A percentile compares a stretch with the other conserved stretches of the same genome.
phyloP scores from a whole-genome alignment of 1,284 basidiomycete genomes.

The Ceraceosorus bombacis region DNA sequence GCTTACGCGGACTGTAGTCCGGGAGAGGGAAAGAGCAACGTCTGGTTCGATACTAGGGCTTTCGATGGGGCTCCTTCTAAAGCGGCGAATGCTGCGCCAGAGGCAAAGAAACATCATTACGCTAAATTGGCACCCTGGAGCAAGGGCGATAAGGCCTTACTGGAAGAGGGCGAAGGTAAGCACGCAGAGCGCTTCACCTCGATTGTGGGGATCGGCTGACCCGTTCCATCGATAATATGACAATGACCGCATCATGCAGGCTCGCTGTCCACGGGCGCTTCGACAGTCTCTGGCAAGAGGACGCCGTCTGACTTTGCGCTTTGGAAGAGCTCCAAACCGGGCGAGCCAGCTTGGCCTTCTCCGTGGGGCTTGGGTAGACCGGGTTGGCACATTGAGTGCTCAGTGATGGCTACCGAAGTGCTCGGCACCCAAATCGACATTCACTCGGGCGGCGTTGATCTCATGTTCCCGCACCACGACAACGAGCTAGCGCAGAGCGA shows the following conservation, averaged over 20 bases:
- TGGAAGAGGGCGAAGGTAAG: constrained; percentile 87
- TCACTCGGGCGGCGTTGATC: constrained; percentile 91
- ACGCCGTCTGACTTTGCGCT: constrained; percentile 77
- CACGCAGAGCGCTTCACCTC: not conserved
- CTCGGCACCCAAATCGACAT: constrained; percentile 92
- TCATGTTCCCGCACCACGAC: constrained; percentile 98
- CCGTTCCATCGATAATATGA: constrained; percentile 9
- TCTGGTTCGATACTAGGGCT: constrained; percentile 86
- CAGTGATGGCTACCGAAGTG: constrained; percentile 92
- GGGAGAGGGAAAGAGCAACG: constrained; percentile 49
- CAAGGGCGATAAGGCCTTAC: constrained; percentile 79
- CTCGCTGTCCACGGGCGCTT: constrained; percentile 51
- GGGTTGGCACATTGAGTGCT: constrained; percentile 99
- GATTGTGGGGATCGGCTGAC: not conserved
- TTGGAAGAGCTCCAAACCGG: constrained; percentile 95
- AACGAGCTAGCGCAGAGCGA: constrained; percentile 98
- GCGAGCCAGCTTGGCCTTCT: constrained; percentile 95
- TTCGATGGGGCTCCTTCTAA: constrained; percentile 62
- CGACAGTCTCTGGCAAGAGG: constrained; percentile 57
- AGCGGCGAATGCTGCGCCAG: constrained; percentile 25
- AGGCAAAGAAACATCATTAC: constrained; percentile 58
- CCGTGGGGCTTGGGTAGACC: constrained; percentile 95
- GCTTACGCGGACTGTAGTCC: constrained; percentile 73
- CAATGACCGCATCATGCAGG: constrained; percentile 49
- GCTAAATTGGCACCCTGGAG: constrained; percentile 95